These are phyloP conservation scores for Pugionium dolabratum DNA, from an alignment of 345 rosid genomes.

Conservation along the genomic window DNA sequence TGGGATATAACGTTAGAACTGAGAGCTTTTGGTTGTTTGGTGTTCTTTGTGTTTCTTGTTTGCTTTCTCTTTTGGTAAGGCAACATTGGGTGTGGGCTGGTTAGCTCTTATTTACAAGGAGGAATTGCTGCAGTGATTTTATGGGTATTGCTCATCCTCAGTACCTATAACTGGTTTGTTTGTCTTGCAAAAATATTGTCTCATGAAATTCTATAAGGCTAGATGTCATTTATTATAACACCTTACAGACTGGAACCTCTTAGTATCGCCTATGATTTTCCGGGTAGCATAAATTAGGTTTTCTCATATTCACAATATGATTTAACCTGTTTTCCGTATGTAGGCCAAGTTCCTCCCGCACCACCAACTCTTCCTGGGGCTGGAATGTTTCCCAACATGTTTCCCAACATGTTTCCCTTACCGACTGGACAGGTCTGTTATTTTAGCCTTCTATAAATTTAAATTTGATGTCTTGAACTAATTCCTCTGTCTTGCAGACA, in stretches of 20 bases:
- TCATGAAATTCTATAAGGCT: constrained; percentile 43
- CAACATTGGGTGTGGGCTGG: constrained; percentile 84
- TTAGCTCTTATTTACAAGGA: constrained; percentile 78
- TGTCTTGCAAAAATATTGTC: constrained; percentile 48
- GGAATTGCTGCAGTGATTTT: constrained; percentile 66
- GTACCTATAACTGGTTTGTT: constrained; percentile 65
- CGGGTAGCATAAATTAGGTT: constrained; percentile 8
- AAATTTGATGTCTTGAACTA: background rate
- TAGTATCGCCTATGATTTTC: constrained; percentile 10
- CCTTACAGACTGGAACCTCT: constrained; percentile 26
- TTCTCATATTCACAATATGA: constrained; percentile 7
- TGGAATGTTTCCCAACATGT: constrained; percentile 84
- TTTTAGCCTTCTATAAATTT: background rate
- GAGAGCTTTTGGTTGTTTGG: constrained; percentile 63
- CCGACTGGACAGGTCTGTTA: constrained; percentile 60
- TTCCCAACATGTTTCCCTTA: constrained; percentile 69
- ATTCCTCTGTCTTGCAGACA: constrained; percentile 46
- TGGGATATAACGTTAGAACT: constrained; percentile 63
- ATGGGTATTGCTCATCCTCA: constrained; percentile 85
- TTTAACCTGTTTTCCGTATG: constrained; percentile 30
- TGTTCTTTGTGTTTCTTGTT: constrained; percentile 72
- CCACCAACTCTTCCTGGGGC: constrained; percentile 65
- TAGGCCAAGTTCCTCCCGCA: constrained; percentile 76
- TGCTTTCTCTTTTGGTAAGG: constrained; percentile 77
- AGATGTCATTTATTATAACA: constrained; percentile 34